Evolutionary conservation across 1,284 basidiomycete species (phyloP).

Genomic region (Pholiota adiposa): DNA sequence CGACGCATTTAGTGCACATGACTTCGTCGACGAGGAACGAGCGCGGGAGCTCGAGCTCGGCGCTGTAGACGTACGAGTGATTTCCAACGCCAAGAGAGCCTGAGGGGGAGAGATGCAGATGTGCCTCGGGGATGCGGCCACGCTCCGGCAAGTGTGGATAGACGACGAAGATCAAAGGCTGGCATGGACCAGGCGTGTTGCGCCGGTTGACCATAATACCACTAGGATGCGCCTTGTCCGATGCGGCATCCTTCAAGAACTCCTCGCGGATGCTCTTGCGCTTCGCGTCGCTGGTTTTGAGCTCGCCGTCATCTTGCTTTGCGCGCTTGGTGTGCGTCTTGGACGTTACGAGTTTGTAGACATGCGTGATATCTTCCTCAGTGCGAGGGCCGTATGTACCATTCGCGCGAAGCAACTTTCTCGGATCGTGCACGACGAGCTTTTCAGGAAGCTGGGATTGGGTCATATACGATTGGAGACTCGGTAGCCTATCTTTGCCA

Average conservation of each 20-base stretch:
- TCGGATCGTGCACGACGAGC: conserved; percentile 41
- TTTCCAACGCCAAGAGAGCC: conserved; percentile 37
- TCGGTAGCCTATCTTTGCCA: neutral
- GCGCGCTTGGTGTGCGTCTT: conserved; percentile 3
- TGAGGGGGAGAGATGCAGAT: conserved; percentile 43
- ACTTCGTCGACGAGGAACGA: conserved; percentile 31
- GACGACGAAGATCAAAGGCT: conserved; percentile 28
- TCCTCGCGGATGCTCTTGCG: neutral
- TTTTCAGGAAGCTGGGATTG: conserved; percentile 38
- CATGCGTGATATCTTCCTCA: conserved; percentile 10
- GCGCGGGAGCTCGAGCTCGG: conserved; percentile 47
- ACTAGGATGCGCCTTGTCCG: neutral
- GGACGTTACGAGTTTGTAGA: conserved; percentile 10
- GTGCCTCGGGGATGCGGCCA: conserved; percentile 33
- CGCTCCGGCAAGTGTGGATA: conserved; percentile 21
- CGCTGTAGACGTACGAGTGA: conserved; percentile 45
- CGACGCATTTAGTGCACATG: conserved; percentile 35
- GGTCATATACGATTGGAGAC: conserved; percentile 36
- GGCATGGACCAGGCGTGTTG: conserved; percentile 4
- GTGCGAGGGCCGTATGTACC: conserved; percentile 4
- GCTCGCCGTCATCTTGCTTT: neutral
- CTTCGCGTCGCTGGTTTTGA: neutral
- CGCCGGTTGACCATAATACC: conserved; percentile 1
- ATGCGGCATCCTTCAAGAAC: neutral
- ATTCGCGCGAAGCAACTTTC: conserved; percentile 28